These are phyloP conservation scores for Lablab purpureus DNA, from an alignment of 306 rosid species.

Conservation along the genomic window DNA sequence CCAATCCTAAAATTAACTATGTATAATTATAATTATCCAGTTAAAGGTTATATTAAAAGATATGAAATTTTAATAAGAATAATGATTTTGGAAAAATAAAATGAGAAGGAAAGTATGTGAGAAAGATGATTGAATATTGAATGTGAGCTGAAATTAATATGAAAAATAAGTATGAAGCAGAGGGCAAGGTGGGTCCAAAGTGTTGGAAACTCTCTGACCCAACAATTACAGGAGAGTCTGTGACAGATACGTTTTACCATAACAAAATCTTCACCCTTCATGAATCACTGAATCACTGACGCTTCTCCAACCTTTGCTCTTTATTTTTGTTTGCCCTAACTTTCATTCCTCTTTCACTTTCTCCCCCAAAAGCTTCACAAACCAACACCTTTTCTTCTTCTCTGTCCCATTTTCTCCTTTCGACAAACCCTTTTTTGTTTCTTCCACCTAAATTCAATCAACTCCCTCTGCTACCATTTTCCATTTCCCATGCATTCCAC, in stretches of 20 bases:
- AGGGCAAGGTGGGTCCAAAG: too few relatives aligned
- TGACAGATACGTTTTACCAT: neutral
- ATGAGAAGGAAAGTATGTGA: too few relatives aligned
- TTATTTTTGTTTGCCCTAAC: neutral
- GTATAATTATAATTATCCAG: too few relatives aligned
- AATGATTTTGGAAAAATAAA: too few relatives aligned
- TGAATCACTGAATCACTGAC: conserved; percentile 9
- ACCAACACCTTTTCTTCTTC: neutral
- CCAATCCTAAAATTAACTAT: too few relatives aligned
- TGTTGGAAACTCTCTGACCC: neutral
- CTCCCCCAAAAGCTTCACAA: neutral
- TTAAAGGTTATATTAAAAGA: too few relatives aligned
- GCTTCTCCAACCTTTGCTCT: neutral
- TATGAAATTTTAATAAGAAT: too few relatives aligned
- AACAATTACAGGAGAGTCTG: neutral
- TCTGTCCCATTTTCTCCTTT: too few relatives aligned
- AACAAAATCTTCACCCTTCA: neutral
- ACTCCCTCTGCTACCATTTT: conserved; percentile 4
- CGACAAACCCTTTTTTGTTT: neutral
- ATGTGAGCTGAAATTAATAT: neutral
- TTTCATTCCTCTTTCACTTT: conserved; percentile 23
- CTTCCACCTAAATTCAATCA: neutral
- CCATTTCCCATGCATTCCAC: conserved; percentile 6
- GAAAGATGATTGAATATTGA: neutral
- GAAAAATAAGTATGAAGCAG: too few relatives aligned